These are phyloP conservation scores for Nannizziopsis arthrosporioides DNA, from an alignment of 2,329 filamentous ascomycete genomes.

Conservation along the genomic window DNA sequence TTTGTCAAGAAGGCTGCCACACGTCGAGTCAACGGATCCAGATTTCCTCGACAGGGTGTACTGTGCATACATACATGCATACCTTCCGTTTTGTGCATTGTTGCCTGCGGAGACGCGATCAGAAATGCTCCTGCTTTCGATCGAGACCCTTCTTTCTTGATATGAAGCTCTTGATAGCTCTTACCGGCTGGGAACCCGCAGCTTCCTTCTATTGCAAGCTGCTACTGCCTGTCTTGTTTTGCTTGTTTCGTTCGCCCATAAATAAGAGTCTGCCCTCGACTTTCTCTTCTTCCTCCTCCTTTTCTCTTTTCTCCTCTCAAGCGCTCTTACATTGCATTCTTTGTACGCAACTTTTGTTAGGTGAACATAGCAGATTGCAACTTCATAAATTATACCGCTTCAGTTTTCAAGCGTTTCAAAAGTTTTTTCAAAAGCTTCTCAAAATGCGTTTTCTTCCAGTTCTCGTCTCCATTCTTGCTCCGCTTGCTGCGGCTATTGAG, in stretches of 20 bases:
- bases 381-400: no score
- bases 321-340: slow-evolving; percentile 8
- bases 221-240: neutral
- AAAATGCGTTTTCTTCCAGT: slow-evolving; percentile 13
- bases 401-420: no score
- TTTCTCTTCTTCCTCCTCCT: neutral
- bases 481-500: slow-evolving; percentile 18
- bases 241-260: neutral
- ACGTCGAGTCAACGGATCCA: no score
- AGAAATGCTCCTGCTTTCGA: no score
- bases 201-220: neutral
- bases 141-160: no score
- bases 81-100: no score
- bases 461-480: slow-evolving; percentile 13
- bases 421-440: neutral
- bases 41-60: no score
- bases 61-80: no score
- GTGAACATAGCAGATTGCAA: neutral
- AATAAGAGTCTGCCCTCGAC: neutral
- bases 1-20: no score
- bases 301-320: neutral
- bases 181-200: neutral
- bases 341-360: neutral
- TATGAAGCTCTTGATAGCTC: neutral
- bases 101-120: no score